Conservation (phyloP, 257 asterid genomes). For the Linaria vulgaris region DNA sequence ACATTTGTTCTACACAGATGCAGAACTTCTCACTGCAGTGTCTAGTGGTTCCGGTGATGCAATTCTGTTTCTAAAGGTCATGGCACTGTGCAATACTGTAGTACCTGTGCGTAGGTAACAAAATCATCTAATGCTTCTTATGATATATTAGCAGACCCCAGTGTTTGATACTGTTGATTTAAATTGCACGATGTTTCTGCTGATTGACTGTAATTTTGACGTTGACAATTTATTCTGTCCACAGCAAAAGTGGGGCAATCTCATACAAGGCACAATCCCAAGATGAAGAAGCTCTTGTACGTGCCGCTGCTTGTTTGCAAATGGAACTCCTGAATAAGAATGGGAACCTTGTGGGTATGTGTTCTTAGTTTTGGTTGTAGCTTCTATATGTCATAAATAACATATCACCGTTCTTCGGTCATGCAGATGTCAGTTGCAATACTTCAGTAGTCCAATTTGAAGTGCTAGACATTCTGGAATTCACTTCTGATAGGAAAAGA, state of each 20-base stretch:
- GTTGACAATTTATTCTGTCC: slow-evolving; percentile 14
- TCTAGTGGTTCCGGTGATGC: slow-evolving; percentile 70
- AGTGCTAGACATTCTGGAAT: slow-evolving; percentile 87
- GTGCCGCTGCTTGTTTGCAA: slow-evolving; percentile 85
- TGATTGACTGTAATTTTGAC: slow-evolving; percentile 17
- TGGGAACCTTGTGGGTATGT: slow-evolving; percentile 75
- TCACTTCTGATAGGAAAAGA: slow-evolving; percentile 94
- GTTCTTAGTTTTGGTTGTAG: slow-evolving; percentile 12
- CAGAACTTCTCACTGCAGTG: slow-evolving; percentile 63
- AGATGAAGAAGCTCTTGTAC: slow-evolving; percentile 99
- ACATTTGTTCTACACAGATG: slow-evolving; percentile 47
- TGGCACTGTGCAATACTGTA: slow-evolving; percentile 96
- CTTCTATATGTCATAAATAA: slow-evolving; percentile 20
- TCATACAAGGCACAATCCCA: slow-evolving; percentile 95
- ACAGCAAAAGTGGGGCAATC: slow-evolving; percentile 70
- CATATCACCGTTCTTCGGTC: slow-evolving; percentile 32
- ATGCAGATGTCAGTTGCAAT: slow-evolving; percentile 76
- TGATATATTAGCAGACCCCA: slow-evolving; percentile 23
- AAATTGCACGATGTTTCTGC: slow-evolving; percentile 17
- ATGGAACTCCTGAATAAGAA: slow-evolving; percentile 69
- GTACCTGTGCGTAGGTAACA: slow-evolving; percentile 82
- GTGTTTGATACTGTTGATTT: neutral
- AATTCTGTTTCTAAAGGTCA: slow-evolving; percentile 72
- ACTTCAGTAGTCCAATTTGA: slow-evolving; percentile 68
- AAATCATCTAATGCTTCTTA: slow-evolving; percentile 24